A percentile compares a stretch with the other conserved stretches of the same genome.
Conservation (phyloP, 2,329 filamentous ascomycete species). For the Tolypocladium nubicola region DNA sequence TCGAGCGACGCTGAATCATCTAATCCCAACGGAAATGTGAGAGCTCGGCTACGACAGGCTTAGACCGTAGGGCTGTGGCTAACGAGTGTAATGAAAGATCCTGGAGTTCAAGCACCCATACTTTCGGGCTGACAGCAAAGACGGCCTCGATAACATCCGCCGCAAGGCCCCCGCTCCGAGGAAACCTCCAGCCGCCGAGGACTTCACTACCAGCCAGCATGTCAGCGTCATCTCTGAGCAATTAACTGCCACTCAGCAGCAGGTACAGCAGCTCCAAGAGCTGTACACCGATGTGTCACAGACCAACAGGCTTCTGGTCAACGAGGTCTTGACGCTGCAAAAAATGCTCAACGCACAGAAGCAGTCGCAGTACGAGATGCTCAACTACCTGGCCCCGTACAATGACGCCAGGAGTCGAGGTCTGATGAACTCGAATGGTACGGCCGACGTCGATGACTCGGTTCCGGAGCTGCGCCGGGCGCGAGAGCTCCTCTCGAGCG, state of each 20-base stretch:
- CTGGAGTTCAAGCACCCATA: conserved; percentile 91
- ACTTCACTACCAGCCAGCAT: conserved; percentile 75
- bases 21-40: conserved; percentile 25
- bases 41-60: conserved; percentile 5
- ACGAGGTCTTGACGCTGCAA: conserved; percentile 50
- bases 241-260: conserved; percentile 80
- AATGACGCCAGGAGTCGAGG: conserved; percentile 30
- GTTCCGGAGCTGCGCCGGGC: conserved; percentile 44
- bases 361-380: conserved; percentile 46
- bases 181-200: conserved; percentile 56
- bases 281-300: conserved; percentile 68
- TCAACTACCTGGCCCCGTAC: conserved; percentile 42
- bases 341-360: conserved; percentile 49
- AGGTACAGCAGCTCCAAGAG: conserved; percentile 79
- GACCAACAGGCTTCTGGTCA: conserved; percentile 50
- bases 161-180: conserved; percentile 87
- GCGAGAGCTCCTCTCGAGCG: conserved; percentile 43
- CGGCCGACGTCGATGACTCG: conserved; percentile 37
- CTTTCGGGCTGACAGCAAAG: conserved; percentile 91
- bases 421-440: conserved; percentile 23
- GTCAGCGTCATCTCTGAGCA: conserved; percentile 83
- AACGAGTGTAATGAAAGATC: conserved; percentile 27
- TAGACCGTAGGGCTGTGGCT: neutral
- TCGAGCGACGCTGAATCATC: conserved; percentile 24
- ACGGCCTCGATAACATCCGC: conserved; percentile 91